phyloP scores from a whole-genome alignment of 2,329 filamentous ascomycete genomes.

The Escovopsis sp. region DNA sequence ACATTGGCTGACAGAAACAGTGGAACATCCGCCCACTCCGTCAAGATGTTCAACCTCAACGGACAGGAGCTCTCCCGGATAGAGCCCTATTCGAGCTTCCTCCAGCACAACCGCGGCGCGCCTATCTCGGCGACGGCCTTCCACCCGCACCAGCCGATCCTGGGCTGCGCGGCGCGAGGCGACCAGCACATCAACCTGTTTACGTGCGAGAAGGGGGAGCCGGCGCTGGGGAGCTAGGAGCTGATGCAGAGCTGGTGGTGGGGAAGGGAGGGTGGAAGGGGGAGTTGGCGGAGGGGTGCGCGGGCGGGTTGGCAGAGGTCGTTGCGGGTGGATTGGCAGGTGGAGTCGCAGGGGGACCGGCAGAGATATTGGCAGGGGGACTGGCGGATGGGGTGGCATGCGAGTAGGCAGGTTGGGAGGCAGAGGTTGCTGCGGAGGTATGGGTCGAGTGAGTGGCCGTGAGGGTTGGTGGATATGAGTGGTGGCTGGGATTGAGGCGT shows the following conservation, averaged over 20 bases:
- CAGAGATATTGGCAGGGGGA: not conserved
- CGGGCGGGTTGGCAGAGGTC: no score
- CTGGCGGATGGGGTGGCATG: no score
- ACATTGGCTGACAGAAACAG: conserved; percentile 29
- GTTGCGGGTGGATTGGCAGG: conserved; percentile 1
- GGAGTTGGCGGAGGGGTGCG: no score
- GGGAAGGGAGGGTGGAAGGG: no score
- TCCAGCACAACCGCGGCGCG: conserved; percentile 63
- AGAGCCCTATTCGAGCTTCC: conserved; percentile 81
- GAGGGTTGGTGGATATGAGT: no score
- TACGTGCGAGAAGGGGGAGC: conserved; percentile 43
- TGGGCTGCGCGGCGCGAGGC: conserved; percentile 73
- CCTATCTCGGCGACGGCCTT: conserved; percentile 85
- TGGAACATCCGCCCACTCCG: conserved; percentile 72
- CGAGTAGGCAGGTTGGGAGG: no score
- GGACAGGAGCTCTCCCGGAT: conserved; percentile 65
- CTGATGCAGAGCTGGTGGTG: no score
- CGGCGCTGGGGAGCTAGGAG: conserved; percentile 8
- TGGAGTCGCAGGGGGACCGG: not conserved
- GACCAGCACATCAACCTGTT: conserved; percentile 88
- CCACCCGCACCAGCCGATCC: conserved; percentile 84
- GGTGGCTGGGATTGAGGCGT: no score
- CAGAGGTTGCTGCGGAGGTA: no score
- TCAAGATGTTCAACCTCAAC: conserved; percentile 86
- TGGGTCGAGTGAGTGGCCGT: no score